These are phyloP conservation scores for Colletotrichum sp. DNA, from an alignment of 2,329 filamentous ascomycete genomes.

Conservation along the genomic window DNA sequence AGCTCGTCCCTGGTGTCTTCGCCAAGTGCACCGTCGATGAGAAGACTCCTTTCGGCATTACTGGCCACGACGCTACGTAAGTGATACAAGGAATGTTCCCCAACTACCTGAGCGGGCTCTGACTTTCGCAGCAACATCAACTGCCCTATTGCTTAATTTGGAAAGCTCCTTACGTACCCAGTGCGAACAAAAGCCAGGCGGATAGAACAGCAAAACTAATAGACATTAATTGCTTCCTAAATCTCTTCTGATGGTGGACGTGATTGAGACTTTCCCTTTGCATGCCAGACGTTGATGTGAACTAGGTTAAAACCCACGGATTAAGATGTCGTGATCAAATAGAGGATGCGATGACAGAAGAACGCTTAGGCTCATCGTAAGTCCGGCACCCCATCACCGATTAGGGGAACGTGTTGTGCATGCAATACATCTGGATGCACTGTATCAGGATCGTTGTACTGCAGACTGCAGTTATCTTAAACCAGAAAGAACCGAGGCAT, in stretches of 20 bases:
- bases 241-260: not conserved
- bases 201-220: not conserved
- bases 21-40: slow-evolving; percentile 5
- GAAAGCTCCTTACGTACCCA: not conserved
- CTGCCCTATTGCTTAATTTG: not conserved
- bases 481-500: not conserved
- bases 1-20: slow-evolving; percentile 8
- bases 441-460: not conserved
- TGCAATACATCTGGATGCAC: not conserved
- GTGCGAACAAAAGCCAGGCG: not conserved
- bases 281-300: not conserved
- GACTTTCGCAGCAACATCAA: slow-evolving; percentile 2
- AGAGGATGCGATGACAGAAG: not conserved
- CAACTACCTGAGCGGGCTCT: not conserved
- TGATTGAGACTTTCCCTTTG: not conserved
- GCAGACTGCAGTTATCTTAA: not conserved
- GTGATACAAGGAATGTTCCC: not conserved
- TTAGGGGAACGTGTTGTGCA: not conserved
- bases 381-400: not conserved
- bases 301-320: not conserved
- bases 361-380: not conserved
- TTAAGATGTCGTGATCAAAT: not conserved
- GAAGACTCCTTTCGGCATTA: not conserved
- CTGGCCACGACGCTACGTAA: not conserved
- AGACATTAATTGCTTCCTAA: not conserved